Percentiles rank a stretch among this genome's conserved stretches.
Evolutionary conservation across 176 grass and related monocot genomes (phyloP).

Genomic region (Aegilops umbellulata): DNA sequence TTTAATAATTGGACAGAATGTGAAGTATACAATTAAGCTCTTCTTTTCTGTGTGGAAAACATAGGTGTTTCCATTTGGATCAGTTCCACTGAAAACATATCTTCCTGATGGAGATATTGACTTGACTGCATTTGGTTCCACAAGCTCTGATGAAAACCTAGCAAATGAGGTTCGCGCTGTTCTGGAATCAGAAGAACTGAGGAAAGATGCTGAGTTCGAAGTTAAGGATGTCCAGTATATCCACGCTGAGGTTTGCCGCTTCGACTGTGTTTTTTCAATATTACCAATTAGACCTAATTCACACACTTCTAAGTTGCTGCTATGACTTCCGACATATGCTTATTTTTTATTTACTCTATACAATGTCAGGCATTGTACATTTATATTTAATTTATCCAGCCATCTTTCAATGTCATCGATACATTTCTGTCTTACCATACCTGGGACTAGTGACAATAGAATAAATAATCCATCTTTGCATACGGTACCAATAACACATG

Average conservation of each 20-base stretch:
- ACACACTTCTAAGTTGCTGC: background rate
- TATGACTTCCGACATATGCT: background rate
- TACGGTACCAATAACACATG: background rate
- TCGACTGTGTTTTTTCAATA: constrained; percentile 11
- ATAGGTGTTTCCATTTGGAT: constrained; percentile 80
- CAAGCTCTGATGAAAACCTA: constrained; percentile 60
- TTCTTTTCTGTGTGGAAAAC: background rate
- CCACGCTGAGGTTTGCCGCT: constrained; percentile 74
- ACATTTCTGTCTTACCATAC: background rate
- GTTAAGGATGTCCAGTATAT: constrained; percentile 94
- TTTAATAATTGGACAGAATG: background rate
- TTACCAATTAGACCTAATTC: background rate
- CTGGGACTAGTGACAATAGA: background rate
- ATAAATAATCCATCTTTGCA: background rate
- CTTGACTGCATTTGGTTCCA: constrained; percentile 52
- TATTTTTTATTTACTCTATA: constrained; percentile 5
- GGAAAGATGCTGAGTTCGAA: constrained; percentile 62
- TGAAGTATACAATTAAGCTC: background rate
- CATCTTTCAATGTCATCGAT: background rate
- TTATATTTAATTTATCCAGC: background rate
- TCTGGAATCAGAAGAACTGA: constrained; percentile 60
- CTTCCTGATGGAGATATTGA: constrained; percentile 98
- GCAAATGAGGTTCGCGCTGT: constrained; percentile 56
- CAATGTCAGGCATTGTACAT: background rate
- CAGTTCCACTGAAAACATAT: constrained; percentile 90